Evolutionary conservation across 805 yeast species (phyloP).

Genomic region (Candida sphagnicola): DNA sequence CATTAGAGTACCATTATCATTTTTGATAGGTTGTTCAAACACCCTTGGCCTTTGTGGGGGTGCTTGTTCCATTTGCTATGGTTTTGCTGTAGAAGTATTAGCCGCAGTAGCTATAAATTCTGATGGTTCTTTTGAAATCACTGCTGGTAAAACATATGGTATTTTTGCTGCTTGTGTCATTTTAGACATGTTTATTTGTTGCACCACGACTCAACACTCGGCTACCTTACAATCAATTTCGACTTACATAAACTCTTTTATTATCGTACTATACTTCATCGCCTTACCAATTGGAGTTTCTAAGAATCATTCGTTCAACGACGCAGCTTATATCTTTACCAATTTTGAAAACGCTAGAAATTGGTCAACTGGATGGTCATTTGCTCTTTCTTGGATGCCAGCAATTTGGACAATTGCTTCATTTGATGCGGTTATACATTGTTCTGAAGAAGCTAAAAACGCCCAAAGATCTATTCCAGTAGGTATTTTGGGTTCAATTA

Average conservation of each 20-base stretch:
- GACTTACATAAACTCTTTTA: slow-evolving; percentile 47
- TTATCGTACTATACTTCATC: slow-evolving; percentile 53
- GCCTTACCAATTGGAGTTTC: slow-evolving; percentile 57
- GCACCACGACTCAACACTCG: slow-evolving; percentile 52
- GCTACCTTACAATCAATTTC: slow-evolving; percentile 60
- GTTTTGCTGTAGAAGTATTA: slow-evolving; percentile 56
- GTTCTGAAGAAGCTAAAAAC: slow-evolving; percentile 66
- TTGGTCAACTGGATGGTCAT: slow-evolving; percentile 35
- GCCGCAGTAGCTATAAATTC: slow-evolving; percentile 53
- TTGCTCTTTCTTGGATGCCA: slow-evolving; percentile 56
- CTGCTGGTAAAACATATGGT: slow-evolving; percentile 56
- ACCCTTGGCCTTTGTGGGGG: slow-evolving; percentile 66
- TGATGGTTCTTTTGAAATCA: slow-evolving; percentile 53
- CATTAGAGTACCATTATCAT: slow-evolving; percentile 51
- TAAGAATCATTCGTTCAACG: slow-evolving; percentile 15
- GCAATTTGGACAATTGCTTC: slow-evolving; percentile 78
- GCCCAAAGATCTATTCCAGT: slow-evolving; percentile 62
- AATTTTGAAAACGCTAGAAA: slow-evolving; percentile 41
- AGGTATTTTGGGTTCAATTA: slow-evolving; percentile 58
- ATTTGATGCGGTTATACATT: slow-evolving; percentile 68
- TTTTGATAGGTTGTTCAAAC: slow-evolving; percentile 63
- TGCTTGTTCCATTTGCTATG: slow-evolving; percentile 64
- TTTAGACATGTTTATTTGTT: slow-evolving; percentile 49
- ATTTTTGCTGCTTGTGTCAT: slow-evolving; percentile 60
- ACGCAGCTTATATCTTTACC: slow-evolving; percentile 47